Conservation (phyloP, 228 moss, liverwort and hornwort species). For the Sphagnum fallax region DNA sequence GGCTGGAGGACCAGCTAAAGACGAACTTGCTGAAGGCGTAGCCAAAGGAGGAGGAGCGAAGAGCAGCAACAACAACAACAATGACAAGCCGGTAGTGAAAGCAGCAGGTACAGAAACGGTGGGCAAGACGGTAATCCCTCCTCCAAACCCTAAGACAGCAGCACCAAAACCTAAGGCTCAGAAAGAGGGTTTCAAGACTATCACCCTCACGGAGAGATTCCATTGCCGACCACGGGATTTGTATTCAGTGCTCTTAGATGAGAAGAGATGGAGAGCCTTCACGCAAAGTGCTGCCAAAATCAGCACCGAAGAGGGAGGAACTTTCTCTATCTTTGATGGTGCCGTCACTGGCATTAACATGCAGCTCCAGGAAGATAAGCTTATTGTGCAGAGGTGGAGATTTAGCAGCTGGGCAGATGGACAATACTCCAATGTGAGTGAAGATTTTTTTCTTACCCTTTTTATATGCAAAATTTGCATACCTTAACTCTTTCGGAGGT, state of each 20-base stretch:
- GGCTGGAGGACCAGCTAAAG: conserved; percentile 94
- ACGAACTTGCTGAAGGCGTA: conserved; percentile 75
- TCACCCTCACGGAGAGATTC: conserved; percentile 82
- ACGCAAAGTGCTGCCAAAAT: conserved; percentile 78
- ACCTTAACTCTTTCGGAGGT: no score
- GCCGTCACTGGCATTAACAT: conserved; percentile 77
- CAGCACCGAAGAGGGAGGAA: conserved; percentile 77
- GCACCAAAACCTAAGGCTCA: no score
- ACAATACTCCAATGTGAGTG: conserved; percentile 74
- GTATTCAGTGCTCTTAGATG: conserved; percentile 71
- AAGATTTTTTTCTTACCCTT: background rate
- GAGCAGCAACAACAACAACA: conserved; percentile 14
- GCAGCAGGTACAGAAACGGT: conserved; percentile 11
- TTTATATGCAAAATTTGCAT: no score
- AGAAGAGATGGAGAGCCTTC: conserved; percentile 92
- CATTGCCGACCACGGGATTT: conserved; percentile 79
- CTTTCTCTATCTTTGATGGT: conserved; percentile 87
- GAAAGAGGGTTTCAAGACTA: conserved; percentile 79
- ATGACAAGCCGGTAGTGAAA: conserved; percentile 11
- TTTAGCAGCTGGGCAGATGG: conserved; percentile 90
- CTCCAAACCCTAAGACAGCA: conserved; percentile 29
- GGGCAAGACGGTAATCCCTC: no score
- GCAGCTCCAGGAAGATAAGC: conserved; percentile 79
- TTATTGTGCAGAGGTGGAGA: conserved; percentile 93
- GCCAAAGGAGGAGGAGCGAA: conserved; percentile 34